Conservation (phyloP, 2,329 filamentous ascomycete genomes). For the Polytolypa hystricis region DNA sequence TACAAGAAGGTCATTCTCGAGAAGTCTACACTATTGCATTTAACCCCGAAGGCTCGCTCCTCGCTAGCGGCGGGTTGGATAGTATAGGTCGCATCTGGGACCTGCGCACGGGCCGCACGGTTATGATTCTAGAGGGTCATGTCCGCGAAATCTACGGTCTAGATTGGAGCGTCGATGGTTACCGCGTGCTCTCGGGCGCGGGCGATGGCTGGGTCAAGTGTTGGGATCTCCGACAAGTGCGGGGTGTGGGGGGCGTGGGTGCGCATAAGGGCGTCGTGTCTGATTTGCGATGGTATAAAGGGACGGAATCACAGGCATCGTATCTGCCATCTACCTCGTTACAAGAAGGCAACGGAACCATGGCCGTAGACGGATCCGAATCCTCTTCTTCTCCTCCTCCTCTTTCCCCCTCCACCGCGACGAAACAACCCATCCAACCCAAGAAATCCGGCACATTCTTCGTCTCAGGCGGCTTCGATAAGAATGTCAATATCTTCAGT, state of each 20-base stretch:
- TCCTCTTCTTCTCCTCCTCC: constrained; percentile 5
- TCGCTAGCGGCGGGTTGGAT: constrained; percentile 87
- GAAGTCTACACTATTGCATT: constrained; percentile 87
- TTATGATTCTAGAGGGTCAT: constrained; percentile 90
- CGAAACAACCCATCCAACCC: constrained; percentile 43
- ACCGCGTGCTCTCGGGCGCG: constrained; percentile 84
- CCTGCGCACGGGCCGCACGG: constrained; percentile 77
- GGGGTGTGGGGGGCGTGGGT: constrained; percentile 71
- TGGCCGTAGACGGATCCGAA: constrained; percentile 14
- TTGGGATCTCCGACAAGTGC: constrained; percentile 90
- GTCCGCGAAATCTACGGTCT: constrained; percentile 88
- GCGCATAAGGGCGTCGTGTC: constrained; percentile 87
- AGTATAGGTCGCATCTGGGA: constrained; percentile 96
- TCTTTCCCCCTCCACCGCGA: background rate
- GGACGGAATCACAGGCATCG: constrained; percentile 60
- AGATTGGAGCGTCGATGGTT: constrained; percentile 84
- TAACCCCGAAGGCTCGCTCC: constrained; percentile 78
- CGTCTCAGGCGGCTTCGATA: constrained; percentile 83
- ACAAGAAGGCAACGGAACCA: constrained; percentile 48
- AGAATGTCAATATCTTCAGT: constrained; percentile 89
- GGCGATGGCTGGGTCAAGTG: constrained; percentile 95
- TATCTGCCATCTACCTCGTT: constrained; percentile 50
- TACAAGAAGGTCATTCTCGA: constrained; percentile 89
- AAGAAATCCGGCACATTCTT: constrained; percentile 89
- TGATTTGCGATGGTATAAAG: constrained; percentile 89